Conservation (phyloP, 2,329 filamentous ascomycete genomes). For the Mariannaea elegans region DNA sequence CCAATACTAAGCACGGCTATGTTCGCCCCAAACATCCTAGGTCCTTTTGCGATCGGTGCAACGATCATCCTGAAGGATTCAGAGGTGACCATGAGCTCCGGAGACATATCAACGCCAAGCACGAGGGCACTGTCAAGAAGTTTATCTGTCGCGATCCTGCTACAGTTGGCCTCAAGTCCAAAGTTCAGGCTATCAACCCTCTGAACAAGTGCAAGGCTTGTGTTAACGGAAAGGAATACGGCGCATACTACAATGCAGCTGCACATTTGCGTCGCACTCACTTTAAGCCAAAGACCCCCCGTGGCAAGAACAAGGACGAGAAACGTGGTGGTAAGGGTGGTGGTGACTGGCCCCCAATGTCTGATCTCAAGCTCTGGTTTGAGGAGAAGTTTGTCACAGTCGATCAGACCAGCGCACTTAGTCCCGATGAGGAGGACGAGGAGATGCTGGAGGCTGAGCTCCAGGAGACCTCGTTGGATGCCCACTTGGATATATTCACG, state of each 20-base stretch:
- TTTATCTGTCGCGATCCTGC: conserved; percentile 67
- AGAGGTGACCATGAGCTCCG: conserved; percentile 85
- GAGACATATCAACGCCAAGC: conserved; percentile 72
- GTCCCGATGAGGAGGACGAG: conserved; percentile 45
- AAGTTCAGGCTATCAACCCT: conserved; percentile 66
- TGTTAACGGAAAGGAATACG: conserved; percentile 78
- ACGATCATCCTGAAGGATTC: conserved; percentile 79
- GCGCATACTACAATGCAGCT: conserved; percentile 93
- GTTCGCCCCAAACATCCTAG: conserved; percentile 75
- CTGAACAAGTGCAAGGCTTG: conserved; percentile 88
- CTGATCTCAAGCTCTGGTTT: conserved; percentile 62
- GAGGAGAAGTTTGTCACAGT: conserved; percentile 57
- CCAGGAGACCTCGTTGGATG: conserved; percentile 25
- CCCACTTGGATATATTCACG: conserved; percentile 34
- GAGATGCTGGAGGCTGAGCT: conserved; percentile 35
- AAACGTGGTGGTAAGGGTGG: conserved; percentile 60
- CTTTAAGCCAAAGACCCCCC: conserved; percentile 73
- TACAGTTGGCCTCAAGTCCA: conserved; percentile 47
- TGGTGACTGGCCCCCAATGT: conserved; percentile 40
- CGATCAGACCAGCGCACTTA: conserved; percentile 49
- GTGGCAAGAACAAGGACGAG: conserved; percentile 58
- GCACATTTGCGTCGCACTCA: conserved; percentile 89
- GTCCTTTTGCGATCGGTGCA: conserved; percentile 75
- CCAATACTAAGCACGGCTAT: conserved; percentile 53
- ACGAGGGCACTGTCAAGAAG: conserved; percentile 64